Evolutionary conservation across 305 asterid genomes (phyloP).

Genomic region (Coffea humblotiana): DNA sequence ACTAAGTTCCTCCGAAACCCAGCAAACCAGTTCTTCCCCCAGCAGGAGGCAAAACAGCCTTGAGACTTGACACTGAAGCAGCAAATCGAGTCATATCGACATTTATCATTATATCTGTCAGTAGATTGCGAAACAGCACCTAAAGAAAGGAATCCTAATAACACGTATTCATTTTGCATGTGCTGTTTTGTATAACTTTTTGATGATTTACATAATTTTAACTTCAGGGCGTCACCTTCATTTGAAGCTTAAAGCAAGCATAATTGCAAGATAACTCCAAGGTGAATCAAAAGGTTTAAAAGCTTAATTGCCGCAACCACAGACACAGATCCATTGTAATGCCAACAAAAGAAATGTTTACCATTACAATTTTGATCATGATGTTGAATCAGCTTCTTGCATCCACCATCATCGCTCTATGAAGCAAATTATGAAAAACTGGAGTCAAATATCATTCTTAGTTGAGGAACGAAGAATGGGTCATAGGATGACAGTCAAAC

Average conservation of each 20-base stretch:
- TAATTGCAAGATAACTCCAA: not conserved
- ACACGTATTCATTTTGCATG: not conserved
- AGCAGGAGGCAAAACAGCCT: not conserved
- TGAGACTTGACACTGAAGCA: not conserved
- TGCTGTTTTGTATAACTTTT: not conserved
- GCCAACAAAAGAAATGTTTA: conserved; percentile 27
- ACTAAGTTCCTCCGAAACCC: not conserved
- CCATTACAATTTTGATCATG: conserved; percentile 32
- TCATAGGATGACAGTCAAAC: not conserved
- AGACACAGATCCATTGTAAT: conserved; percentile 6
- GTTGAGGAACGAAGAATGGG: not conserved
- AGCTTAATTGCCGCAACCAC: not conserved
- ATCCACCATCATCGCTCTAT: conserved; percentile 41
- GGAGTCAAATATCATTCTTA: conserved; percentile 5
- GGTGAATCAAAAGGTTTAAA: not conserved
- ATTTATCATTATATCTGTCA: not conserved
- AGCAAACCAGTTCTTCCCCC: not conserved
- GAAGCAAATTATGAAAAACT: conserved; percentile 9
- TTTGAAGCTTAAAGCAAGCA: not conserved
- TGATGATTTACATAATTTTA: not conserved
- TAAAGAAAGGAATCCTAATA: not conserved
- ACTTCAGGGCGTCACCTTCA: conserved; percentile 3
- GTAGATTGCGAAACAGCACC: not conserved
- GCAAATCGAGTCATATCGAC: not conserved
- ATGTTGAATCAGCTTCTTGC: conserved; percentile 21